Percentiles rank a stretch among this genome's conserved stretches.
These are phyloP conservation scores for Ceratocystis huliohia DNA, from an alignment of 2,329 filamentous ascomycete genomes.

Conservation along the genomic window DNA sequence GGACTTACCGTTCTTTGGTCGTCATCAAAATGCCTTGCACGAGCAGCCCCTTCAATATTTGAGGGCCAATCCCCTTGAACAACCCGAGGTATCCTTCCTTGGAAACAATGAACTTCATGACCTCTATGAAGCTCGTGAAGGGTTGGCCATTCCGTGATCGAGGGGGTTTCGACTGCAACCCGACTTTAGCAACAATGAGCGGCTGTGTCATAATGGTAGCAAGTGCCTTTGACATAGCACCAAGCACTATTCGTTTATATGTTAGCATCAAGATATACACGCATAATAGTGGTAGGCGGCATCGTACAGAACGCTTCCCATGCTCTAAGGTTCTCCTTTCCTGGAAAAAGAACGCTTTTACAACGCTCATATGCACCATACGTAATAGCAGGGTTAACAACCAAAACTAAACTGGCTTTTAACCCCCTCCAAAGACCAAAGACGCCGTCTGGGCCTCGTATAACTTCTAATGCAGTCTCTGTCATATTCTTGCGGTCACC, in stretches of 20 bases:
- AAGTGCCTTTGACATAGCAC: constrained; percentile 81
- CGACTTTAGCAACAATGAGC: constrained; percentile 94
- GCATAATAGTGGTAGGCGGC: background rate
- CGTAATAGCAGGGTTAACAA: constrained; percentile 93
- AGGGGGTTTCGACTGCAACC: constrained; percentile 84
- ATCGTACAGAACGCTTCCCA: constrained; percentile 80
- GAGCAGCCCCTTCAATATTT: constrained; percentile 81
- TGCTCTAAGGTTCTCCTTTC: constrained; percentile 60
- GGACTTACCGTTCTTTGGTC: constrained; percentile 78
- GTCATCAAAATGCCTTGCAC: constrained; percentile 98
- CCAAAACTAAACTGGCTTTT: constrained; percentile 88
- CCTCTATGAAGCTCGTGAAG: constrained; percentile 85
- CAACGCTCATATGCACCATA: constrained; percentile 93
- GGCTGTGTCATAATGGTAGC: constrained; percentile 90
- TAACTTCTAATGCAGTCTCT: constrained; percentile 77
- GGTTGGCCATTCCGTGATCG: constrained; percentile 73
- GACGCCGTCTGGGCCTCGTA: constrained; percentile 80
- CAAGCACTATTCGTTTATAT: constrained; percentile 50
- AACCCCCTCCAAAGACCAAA: constrained; percentile 85
- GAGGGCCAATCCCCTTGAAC: constrained; percentile 93
- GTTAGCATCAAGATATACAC: background rate
- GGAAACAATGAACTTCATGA: constrained; percentile 86
- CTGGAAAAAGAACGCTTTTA: constrained; percentile 63
- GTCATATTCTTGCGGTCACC: constrained; percentile 72
- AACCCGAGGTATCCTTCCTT: constrained; percentile 73